Base-by-base conservation (phyloP, 768 basidiomycete genomes). In the Pulveroboletus sp. region DNA sequence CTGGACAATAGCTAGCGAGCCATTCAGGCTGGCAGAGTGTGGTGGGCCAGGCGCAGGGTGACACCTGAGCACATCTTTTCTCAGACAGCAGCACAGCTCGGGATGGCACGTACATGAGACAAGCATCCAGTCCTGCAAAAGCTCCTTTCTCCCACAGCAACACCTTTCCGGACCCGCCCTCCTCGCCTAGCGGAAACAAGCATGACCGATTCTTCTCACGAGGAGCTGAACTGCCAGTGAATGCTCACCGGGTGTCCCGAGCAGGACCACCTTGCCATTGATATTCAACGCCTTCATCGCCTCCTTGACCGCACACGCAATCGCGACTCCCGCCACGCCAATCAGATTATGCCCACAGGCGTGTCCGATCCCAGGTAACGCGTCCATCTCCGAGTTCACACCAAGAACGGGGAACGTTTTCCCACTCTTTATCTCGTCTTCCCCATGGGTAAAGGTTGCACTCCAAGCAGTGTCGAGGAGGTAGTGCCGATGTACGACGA, bases 341-440 rank as follows among this genome's bases (percentile, higher is more conserved):
- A 91, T 90, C 38, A 91, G 70, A 56, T 90, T 90, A 59, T 90
- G 89, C 1, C 89, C 88, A 57, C 89, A 91, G 0, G 84, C 85
- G 57, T 87, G 86, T 0, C 85, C 80, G 32, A 82, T 69, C 1
- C 78, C 70, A 27, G 66, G 66, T 6, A 85, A 68, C 1, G 82
- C 84, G 45, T 83, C 81, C 81, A 84, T 83, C 75, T 91, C 89
- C 29, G 87, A 90, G 63, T 91, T 90, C 45, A 91, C 72, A 0
- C 88, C 89, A 33, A 90, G 78, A 0, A 77, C 80, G 44, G 41
- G 41, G 14, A 14, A 14, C 12, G 17, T 20, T 8, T 42, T 32
- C 7, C 29, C 41, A 17, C n/a, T 17, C 16, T 14, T 29, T 12
- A 13, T n/a, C 24, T 27, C 29, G 3, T 12, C 41, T 1, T 32